Evolutionary conservation across 179 eudicot genomes (phyloP), one percentile per base, ranked within the genome.

Genomic region (Spinacia oleracea): DNA sequence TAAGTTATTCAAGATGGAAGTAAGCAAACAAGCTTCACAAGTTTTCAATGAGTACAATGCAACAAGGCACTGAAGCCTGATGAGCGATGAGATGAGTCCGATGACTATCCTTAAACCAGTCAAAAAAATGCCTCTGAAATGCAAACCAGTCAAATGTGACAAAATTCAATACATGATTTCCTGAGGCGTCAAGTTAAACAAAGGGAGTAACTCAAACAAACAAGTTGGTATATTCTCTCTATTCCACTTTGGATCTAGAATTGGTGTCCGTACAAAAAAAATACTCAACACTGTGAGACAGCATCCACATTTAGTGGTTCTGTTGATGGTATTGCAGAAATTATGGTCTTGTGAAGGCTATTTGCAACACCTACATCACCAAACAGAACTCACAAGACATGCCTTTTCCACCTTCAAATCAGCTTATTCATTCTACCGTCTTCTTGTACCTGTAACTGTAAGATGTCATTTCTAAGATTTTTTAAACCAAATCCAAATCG

Each of bases 351-450:
- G 2, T 29, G 6, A 46, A 53, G 48, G 43, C 38, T 46, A 5
- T 29, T 46, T 70, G 40, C 38, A 6, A 18, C 74, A 15, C 51
- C 42, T 29, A 71, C 6, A 71, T 71, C 60, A 16, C 34, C 42
- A 3, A 2, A 2, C n/a, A n/a, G n/a, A 50, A 29, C 23, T 6
- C 23, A 50, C 0, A 15, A 7, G 42, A 25, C 43, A 29, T 48
- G 27, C 60, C 10, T 3, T 48, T 27, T 1, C 60, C 5, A 7
- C 42, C 40, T 32, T 51, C 21, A 16, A 48, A 71, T 51, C 59
- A 31, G 35, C 60, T 71, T 71, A 71, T 71, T 71, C 58, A 51
- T 25, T 23, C 63, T 15, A 58, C 31, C 40, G 50, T 29, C 60
- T 2, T 31, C 60, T 50, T 31, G 60, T 50, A 71, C 75, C 75